Evolutionary conservation across 1,284 basidiomycete species (phyloP).

Genomic region (Mycosarcoma maydis): DNA sequence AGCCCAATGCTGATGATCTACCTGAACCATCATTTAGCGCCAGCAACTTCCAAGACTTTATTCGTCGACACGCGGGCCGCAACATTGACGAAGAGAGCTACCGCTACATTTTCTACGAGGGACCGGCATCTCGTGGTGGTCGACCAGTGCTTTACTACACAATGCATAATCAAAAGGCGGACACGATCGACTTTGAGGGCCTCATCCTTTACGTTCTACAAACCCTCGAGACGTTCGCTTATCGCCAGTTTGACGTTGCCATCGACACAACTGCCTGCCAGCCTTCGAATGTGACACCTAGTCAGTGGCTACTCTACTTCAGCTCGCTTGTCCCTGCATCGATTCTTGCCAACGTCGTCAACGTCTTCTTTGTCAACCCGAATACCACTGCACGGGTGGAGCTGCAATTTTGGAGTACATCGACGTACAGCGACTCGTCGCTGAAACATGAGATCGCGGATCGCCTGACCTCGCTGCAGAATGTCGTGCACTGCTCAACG

Average conservation of each 20-base stretch:
- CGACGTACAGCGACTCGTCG: conserved; percentile 26
- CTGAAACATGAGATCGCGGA: conserved; percentile 35
- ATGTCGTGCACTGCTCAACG: conserved; percentile 33
- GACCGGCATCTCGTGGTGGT: conserved; percentile 62
- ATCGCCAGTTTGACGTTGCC: conserved; percentile 53
- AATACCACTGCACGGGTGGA: conserved; percentile 54
- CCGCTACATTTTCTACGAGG: conserved; percentile 53
- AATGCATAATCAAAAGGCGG: conserved; percentile 75
- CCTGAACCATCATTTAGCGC: conserved; percentile 30
- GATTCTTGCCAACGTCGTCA: conserved; percentile 48
- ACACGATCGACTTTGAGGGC: conserved; percentile 84
- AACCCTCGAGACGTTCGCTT: conserved; percentile 41
- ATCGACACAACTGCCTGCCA: conserved; percentile 53
- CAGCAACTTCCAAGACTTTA: conserved; percentile 52
- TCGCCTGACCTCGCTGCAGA: conserved; percentile 36
- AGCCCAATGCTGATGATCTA: conserved; percentile 42
- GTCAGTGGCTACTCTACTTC: conserved; percentile 60
- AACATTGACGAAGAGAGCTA: conserved; percentile 56
- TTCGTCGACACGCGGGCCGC: conserved; percentile 50
- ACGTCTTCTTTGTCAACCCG: conserved; percentile 53
- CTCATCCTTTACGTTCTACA: conserved; percentile 71
- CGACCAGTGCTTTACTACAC: conserved; percentile 69
- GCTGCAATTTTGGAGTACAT: conserved; percentile 30
- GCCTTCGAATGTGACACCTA: conserved; percentile 48
- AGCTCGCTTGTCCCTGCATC: conserved; percentile 49